Evolutionary conservation across 2,329 filamentous ascomycete species (phyloP).

Genomic region (Hypomyces rosellus): DNA sequence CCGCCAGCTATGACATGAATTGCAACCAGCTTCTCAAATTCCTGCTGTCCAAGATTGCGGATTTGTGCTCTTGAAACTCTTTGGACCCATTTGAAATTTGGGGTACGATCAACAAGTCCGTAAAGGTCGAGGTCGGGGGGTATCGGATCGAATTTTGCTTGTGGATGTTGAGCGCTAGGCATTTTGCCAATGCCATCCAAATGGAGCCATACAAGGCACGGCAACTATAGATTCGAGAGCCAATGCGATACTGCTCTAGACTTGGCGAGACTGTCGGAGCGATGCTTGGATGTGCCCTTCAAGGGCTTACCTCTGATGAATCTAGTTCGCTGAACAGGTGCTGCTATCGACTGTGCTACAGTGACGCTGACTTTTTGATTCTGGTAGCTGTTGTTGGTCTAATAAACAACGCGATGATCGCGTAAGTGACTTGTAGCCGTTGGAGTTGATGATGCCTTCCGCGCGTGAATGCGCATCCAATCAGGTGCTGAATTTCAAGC

Average conservation of each 20-base stretch:
- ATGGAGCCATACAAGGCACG: not conserved
- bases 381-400: too few species aligned
- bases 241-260: not conserved
- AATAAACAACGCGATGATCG: too few species aligned
- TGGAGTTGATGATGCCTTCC: too few species aligned
- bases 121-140: conserved; percentile 76
- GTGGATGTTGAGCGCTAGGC: conserved; percentile 67
- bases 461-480: too few species aligned
- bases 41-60: conserved; percentile 64
- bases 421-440: too few species aligned
- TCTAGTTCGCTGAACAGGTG: too few species aligned
- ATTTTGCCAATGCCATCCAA: conserved; percentile 41
- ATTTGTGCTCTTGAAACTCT: conserved; percentile 76
- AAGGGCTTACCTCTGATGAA: too few species aligned
- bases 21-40: conserved; percentile 79
- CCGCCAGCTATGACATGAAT: conserved; percentile 80
- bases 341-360: too few species aligned
- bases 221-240: not conserved
- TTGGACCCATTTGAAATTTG: conserved; percentile 82
- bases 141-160: conserved; percentile 88
- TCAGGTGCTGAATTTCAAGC: too few species aligned
- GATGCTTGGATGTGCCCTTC: too few species aligned
- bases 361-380: too few species aligned
- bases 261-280: too few species aligned
- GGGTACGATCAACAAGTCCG: conserved; percentile 65